phyloP scores from a whole-genome alignment of 2,329 filamentous ascomycete species.

The Myriosclerotinia scirpicola region DNA sequence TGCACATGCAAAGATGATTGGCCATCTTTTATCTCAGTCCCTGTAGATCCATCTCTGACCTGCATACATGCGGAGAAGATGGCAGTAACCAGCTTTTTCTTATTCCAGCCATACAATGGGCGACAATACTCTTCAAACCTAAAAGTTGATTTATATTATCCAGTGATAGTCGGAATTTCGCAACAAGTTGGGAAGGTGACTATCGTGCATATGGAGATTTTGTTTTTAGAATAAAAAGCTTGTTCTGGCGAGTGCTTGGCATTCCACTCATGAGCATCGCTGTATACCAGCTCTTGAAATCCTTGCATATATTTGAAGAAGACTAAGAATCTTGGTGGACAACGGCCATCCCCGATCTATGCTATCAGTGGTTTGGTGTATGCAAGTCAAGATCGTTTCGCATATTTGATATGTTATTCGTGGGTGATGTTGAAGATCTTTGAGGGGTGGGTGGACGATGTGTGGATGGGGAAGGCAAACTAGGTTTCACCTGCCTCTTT shows the following conservation, averaged over 20 bases:
- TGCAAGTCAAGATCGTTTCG: slow-evolving; percentile 2
- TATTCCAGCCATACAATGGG: not conserved
- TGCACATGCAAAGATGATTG: slow-evolving; percentile 14
- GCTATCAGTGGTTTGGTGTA: slow-evolving; percentile 10
- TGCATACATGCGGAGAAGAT: slow-evolving; percentile 16
- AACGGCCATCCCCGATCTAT: slow-evolving; percentile 12
- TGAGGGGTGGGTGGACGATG: not conserved
- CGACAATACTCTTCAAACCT: not conserved
- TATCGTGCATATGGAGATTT: not conserved
- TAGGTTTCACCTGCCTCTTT: slow-evolving; percentile 23
- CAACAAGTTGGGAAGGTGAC: slow-evolving; percentile 21
- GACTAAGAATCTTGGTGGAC: slow-evolving; percentile 3
- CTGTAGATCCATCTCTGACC: slow-evolving; percentile 14
- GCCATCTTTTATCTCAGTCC: slow-evolving; percentile 7
- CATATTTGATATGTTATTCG: slow-evolving; percentile 17
- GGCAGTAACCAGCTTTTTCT: slow-evolving; percentile 5
- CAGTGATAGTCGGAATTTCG: slow-evolving; percentile 1
- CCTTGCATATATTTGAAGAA: slow-evolving; percentile 5
- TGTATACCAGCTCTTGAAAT: not conserved
- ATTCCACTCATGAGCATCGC: slow-evolving; percentile 20
- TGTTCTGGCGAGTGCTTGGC: slow-evolving; percentile 18
- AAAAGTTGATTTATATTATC: not conserved
- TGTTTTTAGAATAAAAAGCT: slow-evolving; percentile 16
- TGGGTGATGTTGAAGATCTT: not conserved
- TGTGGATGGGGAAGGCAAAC: not conserved